phyloP scores from a whole-genome alignment of 164 flowering plant genomes.

The Sextonia rubra region DNA sequence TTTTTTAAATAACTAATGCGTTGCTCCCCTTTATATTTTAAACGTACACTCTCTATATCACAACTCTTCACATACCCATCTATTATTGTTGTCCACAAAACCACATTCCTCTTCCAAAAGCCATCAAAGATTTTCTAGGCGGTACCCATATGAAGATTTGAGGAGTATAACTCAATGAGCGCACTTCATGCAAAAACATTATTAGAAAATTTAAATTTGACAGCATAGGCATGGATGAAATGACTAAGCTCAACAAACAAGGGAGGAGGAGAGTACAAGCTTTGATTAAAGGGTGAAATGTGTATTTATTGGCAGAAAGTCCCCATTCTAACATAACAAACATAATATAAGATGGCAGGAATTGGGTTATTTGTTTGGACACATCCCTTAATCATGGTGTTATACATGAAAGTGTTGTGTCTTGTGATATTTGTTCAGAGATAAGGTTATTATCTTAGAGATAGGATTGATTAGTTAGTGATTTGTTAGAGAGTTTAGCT shows the following conservation, averaged over 20 bases:
- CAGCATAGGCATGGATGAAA: slow-evolving; percentile 55
- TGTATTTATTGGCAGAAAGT: slow-evolving; percentile 43
- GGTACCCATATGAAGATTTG: slow-evolving; percentile 28
- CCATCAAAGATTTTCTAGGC: slow-evolving; percentile 51
- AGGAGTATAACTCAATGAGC: slow-evolving; percentile 47
- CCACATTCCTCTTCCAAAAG: slow-evolving; percentile 48
- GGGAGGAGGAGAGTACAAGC: slow-evolving; percentile 33
- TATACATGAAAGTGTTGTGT: slow-evolving; percentile 53
- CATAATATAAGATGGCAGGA: slow-evolving; percentile 38
- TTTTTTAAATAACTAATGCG: no score
- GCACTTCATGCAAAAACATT: slow-evolving; percentile 53
- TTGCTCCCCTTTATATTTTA: no score
- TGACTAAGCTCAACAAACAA: slow-evolving; percentile 24
- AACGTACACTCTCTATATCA: slow-evolving; percentile 38
- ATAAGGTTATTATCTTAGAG: no score
- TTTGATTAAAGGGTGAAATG: slow-evolving; percentile 58
- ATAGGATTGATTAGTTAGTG: no score
- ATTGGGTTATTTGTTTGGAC: slow-evolving; percentile 25
- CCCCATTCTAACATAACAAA: slow-evolving; percentile 45
- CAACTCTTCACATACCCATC: slow-evolving; percentile 67
- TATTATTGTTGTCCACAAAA: slow-evolving; percentile 58
- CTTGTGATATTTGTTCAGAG: slow-evolving; percentile 11
- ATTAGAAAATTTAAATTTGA: slow-evolving; percentile 32
- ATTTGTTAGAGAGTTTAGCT: no score
- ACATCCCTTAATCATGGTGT: slow-evolving; percentile 52